Percentiles rank a stretch among this genome's conserved stretches.
Evolutionary conservation across 306 rosid genomes (phyloP).

Genomic region (Ceratonia siliqua): DNA sequence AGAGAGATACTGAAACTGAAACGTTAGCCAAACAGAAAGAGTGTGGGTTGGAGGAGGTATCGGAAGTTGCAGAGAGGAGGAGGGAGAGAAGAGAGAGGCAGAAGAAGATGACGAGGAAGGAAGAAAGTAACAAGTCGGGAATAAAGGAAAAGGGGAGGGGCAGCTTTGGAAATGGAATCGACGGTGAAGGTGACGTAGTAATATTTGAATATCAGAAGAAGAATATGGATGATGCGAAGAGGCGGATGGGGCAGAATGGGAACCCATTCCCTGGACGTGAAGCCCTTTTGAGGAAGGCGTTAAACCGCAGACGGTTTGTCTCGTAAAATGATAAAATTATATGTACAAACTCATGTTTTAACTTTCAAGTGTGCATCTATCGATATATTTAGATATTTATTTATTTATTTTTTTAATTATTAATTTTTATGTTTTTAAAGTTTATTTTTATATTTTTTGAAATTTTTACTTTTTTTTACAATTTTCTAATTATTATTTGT

Average conservation of each 20-base stretch:
- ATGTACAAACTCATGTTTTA: no score
- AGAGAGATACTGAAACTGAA: neutral
- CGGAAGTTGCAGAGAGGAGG: conserved; percentile 18
- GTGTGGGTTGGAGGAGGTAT: neutral
- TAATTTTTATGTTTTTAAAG: no score
- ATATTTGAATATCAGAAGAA: neutral
- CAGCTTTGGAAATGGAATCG: neutral
- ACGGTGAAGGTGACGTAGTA: neutral
- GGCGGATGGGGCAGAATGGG: neutral
- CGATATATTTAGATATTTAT: no score
- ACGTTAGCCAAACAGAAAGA: no score
- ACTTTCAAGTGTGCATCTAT: no score
- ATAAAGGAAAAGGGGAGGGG: conserved; percentile 14
- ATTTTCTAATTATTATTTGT: no score
- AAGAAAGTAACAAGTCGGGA: neutral
- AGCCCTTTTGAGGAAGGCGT: conserved; percentile 27
- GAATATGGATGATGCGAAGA: neutral
- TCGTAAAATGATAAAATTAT: no score
- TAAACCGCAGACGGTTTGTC: neutral
- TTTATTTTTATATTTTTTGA: no score
- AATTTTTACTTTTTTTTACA: no score
- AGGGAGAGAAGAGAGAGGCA: conserved; percentile 39
- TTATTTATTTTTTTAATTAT: no score
- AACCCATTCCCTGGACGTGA: conserved; percentile 58
- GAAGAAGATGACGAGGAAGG: conserved; percentile 21